These are phyloP conservation scores for Alloascoidea africana DNA, from an alignment of 805 yeast genomes.

Conservation along the genomic window DNA sequence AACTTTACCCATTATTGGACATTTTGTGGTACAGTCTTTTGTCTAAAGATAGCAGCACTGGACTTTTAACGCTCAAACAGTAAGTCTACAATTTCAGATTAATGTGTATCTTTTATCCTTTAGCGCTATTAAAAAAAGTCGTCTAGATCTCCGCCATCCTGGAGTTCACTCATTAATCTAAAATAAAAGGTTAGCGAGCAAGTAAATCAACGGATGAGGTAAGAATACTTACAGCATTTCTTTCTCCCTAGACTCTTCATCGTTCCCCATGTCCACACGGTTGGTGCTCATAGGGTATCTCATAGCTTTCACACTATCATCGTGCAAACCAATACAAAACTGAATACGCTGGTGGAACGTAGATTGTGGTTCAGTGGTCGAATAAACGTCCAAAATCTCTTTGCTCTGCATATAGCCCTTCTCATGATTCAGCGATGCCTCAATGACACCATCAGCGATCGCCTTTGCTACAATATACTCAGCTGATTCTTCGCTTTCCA, in stretches of 20 bases:
- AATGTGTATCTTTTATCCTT: no score
- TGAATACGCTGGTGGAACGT: slow-evolving; percentile 88
- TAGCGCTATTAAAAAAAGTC: no score
- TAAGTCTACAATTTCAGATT: no score
- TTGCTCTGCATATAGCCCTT: slow-evolving; percentile 83
- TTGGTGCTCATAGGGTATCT: slow-evolving; percentile 59
- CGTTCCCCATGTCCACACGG: slow-evolving; percentile 31
- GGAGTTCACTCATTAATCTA: no score
- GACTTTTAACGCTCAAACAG: no score
- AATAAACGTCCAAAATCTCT: slow-evolving; percentile 75
- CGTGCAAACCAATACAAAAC: slow-evolving; percentile 81
- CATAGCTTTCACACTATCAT: slow-evolving; percentile 90
- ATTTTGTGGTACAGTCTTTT: no score
- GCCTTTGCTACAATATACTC: slow-evolving; percentile 96
- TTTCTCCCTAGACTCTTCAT: slow-evolving; percentile 39
- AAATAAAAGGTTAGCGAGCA: no score
- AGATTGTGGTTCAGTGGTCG: slow-evolving; percentile 73
- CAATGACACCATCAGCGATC: slow-evolving; percentile 93
- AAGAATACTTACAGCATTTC: slow-evolving; percentile 23
- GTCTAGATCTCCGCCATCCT: no score
- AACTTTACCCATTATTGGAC: no score
- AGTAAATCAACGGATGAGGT: no score
- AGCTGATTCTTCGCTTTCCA: slow-evolving; percentile 90
- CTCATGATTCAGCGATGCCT: slow-evolving; percentile 84
- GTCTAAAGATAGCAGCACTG: no score